phyloP scores from a whole-genome alignment of 805 yeast species.

The Schizosaccharomyces cryophilus region DNA sequence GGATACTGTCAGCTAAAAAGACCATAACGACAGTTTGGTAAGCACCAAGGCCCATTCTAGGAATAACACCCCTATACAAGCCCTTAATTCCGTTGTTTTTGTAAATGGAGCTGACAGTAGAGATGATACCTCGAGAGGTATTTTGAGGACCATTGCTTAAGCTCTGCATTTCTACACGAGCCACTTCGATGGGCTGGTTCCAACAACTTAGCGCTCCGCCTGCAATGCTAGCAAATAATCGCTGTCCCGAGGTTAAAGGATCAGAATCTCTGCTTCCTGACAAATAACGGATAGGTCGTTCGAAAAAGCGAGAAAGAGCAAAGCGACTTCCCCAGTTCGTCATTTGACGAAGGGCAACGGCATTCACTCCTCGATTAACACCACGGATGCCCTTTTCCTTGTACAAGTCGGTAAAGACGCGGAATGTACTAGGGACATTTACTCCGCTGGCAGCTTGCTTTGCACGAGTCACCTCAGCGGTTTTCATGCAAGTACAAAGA shows the following conservation, averaged over 20 bases:
- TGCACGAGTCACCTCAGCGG: constrained; percentile 83
- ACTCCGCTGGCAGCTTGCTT: constrained; percentile 52
- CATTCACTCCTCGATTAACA: constrained; percentile 92
- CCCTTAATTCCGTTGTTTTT: constrained; percentile 66
- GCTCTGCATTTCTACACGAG: constrained; percentile 94
- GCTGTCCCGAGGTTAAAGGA: constrained; percentile 49
- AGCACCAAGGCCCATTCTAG: constrained; percentile 84
- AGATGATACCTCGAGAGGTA: constrained; percentile 55
- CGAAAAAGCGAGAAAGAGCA: constrained; percentile 78
- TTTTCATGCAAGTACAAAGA: constrained; percentile 96
- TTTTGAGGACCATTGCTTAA: constrained; percentile 83
- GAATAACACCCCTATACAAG: constrained; percentile 85
- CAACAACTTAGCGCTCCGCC: constrained; percentile 97
- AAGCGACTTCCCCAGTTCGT: constrained; percentile 98
- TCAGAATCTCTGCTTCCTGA: constrained; percentile 36
- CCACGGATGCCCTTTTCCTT: constrained; percentile 75
- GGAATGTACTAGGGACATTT: constrained; percentile 49
- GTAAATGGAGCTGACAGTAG: constrained; percentile 66
- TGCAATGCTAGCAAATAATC: constrained; percentile 58
- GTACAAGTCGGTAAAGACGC: constrained; percentile 68
- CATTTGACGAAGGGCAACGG: constrained; percentile 96
- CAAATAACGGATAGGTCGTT: constrained; percentile 45
- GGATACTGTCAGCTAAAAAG: not conserved
- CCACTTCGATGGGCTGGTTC: constrained; percentile 97
- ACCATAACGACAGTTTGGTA: constrained; percentile 49